A percentile compares a stretch with the other conserved stretches of the same genome.
Evolutionary conservation across 208 protist genomes (phyloP).

Genomic region (Acanthamoeba rhysodes): DNA sequence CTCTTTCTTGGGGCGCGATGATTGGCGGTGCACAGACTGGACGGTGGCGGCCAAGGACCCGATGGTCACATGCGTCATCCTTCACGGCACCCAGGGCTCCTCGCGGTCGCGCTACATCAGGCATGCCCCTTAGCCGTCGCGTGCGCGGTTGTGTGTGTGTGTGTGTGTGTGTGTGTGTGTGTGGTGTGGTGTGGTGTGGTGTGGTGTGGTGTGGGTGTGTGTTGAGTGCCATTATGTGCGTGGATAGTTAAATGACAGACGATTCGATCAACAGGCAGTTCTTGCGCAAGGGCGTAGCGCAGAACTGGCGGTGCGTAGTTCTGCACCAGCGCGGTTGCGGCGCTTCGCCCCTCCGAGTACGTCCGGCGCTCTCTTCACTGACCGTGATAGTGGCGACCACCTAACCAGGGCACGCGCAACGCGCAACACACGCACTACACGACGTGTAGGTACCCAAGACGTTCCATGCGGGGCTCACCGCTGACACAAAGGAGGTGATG

Average conservation of each 20-base stretch:
- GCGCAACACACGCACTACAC: no score
- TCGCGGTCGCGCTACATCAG: conserved; percentile 56
- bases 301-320: conserved; percentile 52
- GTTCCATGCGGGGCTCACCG: conserved; percentile 43
- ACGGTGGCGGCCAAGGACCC: conserved; percentile 37
- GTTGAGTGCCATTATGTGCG: no score
- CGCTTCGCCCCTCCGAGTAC: background rate
- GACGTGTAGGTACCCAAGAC: conserved; percentile 28
- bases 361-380: no score
- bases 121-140: background rate
- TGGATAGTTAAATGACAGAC: no score
- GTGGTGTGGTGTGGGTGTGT: no score
- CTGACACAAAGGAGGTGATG: conserved; percentile 33
- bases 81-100: conserved; percentile 21
- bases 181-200: background rate
- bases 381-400: no score
- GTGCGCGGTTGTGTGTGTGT: background rate
- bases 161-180: background rate
- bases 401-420: background rate
- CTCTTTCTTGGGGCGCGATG: no score
- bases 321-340: conserved; percentile 57
- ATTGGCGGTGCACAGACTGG: background rate
- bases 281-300: background rate
- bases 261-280: conserved; percentile 1
- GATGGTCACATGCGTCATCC: conserved; percentile 10